phyloP scores from a whole-genome alignment of 192 early-diverging fungal genomes.

The Coemansia aciculifera region DNA sequence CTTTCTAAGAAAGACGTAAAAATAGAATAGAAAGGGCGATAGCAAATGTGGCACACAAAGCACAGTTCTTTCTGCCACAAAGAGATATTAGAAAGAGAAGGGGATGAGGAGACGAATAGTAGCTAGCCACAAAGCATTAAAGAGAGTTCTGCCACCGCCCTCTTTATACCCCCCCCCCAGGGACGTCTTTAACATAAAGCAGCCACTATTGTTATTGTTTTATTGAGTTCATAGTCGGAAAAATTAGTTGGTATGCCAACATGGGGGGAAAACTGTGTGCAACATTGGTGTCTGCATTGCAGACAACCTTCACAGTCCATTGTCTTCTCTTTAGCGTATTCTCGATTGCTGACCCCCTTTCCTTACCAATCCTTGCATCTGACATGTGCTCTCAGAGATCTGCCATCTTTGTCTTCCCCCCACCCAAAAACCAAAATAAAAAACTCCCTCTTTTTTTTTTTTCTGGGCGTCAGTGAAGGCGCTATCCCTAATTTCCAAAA shows the following conservation, averaged over 20 bases:
- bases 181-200: not conserved
- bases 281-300: not conserved
- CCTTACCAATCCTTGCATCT: not conserved
- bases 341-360: not conserved
- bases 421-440: not conserved
- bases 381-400: not conserved
- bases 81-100: conserved; percentile 6
- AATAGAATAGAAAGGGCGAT: conserved; percentile 11
- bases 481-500: not conserved
- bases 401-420: not conserved
- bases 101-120: not conserved
- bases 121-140: not conserved
- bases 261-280: not conserved
- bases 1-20: conserved; percentile 2
- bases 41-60: not conserved
- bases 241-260: not conserved
- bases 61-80: not conserved
- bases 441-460: not conserved
- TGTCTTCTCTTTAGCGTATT: not conserved
- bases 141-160: conserved; percentile 3
- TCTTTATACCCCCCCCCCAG: not conserved
- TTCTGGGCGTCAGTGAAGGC: not conserved
- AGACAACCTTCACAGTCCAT: not conserved
- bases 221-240: not conserved
- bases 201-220: not conserved